Conservation (phyloP, 331 rosid species). For the Erythrophleum ivorense region DNA sequence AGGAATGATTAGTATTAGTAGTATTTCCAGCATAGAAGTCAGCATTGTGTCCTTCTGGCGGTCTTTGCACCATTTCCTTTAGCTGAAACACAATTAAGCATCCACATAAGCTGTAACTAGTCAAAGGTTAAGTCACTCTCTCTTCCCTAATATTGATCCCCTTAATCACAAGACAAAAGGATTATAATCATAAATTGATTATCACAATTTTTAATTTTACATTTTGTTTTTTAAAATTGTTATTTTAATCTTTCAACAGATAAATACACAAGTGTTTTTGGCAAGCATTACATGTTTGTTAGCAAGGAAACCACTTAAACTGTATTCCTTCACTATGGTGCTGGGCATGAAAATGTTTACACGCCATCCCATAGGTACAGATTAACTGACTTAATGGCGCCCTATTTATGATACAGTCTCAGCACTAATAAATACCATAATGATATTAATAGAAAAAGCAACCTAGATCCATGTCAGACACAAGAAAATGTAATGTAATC, state of each 20-base stretch:
- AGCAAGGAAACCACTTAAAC: not conserved
- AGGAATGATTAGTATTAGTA: slow-evolving; percentile 48
- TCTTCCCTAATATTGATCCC: slow-evolving; percentile 6
- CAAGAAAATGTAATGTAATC: not conserved
- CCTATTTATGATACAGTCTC: not conserved
- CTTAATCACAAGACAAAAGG: slow-evolving; percentile 9
- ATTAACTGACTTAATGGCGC: not conserved
- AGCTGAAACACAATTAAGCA: slow-evolving; percentile 56
- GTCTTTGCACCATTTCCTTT: slow-evolving; percentile 69
- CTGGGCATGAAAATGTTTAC: not conserved
- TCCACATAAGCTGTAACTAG: slow-evolving; percentile 40
- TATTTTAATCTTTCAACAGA: not conserved
- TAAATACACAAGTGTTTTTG: not conserved
- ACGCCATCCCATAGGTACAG: not conserved
- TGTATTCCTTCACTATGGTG: not conserved
- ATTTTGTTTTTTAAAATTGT: not conserved
- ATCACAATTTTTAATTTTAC: not conserved
- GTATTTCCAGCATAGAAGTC: slow-evolving; percentile 45
- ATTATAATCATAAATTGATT: slow-evolving; percentile 4
- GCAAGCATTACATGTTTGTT: not conserved
- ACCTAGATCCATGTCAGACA: no score
- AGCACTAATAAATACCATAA: not conserved
- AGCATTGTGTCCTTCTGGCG: slow-evolving; percentile 57
- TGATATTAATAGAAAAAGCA: no score
- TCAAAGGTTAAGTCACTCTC: slow-evolving; percentile 9